Evolutionary conservation across 1,284 basidiomycete species (phyloP).

Genomic region (Rhodotorula glutinis): DNA sequence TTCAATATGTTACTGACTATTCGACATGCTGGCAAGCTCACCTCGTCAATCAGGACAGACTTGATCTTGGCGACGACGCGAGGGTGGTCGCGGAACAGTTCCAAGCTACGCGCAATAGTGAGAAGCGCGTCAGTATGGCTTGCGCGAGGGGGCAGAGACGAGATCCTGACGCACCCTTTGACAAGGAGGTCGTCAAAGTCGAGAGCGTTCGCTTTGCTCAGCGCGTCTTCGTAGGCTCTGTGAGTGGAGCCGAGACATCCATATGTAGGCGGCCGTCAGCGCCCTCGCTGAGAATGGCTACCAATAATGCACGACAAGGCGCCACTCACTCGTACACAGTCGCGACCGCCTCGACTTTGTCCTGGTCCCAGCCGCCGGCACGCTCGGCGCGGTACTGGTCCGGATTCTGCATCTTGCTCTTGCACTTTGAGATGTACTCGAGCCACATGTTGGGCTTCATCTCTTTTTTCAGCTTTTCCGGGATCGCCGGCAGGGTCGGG

Average conservation of each 20-base stretch:
- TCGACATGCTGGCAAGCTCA: no score
- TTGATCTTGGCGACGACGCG: constrained; percentile 62
- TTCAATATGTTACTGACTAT: no score
- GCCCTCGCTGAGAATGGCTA: background rate
- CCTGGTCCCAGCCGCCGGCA: constrained; percentile 6
- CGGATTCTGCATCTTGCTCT: constrained; percentile 65
- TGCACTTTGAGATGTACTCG: constrained; percentile 73
- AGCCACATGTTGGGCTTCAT: constrained; percentile 63
- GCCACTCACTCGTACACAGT: constrained; percentile 26
- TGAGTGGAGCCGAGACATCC: no score
- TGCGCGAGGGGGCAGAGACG: constrained; percentile 42
- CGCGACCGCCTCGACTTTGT: constrained; percentile 29
- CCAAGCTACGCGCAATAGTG: constrained; percentile 52
- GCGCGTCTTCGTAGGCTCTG: constrained; percentile 63
- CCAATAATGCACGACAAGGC: background rate
- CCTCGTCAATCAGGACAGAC: constrained; percentile 87
- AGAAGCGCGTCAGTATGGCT: constrained; percentile 6
- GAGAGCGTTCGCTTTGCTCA: constrained; percentile 66
- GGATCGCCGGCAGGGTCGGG: constrained; percentile 35
- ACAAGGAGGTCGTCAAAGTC: constrained; percentile 88
- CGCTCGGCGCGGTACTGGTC: constrained; percentile 42
- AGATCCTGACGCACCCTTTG: background rate
- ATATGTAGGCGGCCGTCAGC: no score
- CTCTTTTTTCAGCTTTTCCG: constrained; percentile 53
- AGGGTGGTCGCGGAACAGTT: constrained; percentile 62